Evolutionary conservation across 2,329 filamentous ascomycete species (phyloP).

Genomic region (Leptosphaerulina australis): DNA sequence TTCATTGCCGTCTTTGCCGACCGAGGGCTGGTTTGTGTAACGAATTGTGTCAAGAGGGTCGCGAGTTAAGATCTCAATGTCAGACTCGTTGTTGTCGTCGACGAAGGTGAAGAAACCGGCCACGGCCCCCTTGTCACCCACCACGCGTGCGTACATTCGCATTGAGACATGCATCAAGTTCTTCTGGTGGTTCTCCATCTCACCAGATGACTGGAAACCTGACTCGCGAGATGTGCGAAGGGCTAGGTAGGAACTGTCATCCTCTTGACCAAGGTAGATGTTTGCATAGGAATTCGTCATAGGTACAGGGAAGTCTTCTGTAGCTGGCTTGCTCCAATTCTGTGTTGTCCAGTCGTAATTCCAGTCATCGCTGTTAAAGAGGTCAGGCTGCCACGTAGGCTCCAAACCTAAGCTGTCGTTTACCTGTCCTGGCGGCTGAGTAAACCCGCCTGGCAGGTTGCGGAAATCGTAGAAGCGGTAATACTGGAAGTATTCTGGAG

Average conservation of each 20-base stretch:
- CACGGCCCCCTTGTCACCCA: constrained; percentile 55
- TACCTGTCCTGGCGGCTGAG: constrained; percentile 31
- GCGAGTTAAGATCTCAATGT: constrained; percentile 60
- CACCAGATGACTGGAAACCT: constrained; percentile 55
- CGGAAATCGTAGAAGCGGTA: constrained; percentile 61
- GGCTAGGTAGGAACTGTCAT: constrained; percentile 52
- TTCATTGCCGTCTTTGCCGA: constrained; percentile 53
- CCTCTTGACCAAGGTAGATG: constrained; percentile 51
- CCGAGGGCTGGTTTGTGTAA: constrained; percentile 67
- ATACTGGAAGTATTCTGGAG: constrained; percentile 56
- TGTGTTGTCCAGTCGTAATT: constrained; percentile 50
- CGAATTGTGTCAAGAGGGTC: constrained; percentile 53
- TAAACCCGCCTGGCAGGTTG: constrained; percentile 43
- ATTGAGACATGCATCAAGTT: constrained; percentile 57
- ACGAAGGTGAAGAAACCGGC: constrained; percentile 64
- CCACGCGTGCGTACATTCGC: constrained; percentile 55
- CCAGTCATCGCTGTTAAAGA: constrained; percentile 47
- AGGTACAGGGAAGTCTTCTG: constrained; percentile 46
- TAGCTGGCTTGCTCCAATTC: constrained; percentile 53
- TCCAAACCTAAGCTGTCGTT: constrained; percentile 30
- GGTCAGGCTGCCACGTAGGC: constrained; percentile 46
- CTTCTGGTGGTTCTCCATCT: constrained; percentile 54
- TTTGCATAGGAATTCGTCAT: constrained; percentile 57
- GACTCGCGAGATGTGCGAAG: constrained; percentile 54
- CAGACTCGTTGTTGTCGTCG: constrained; percentile 56